Conservation (phyloP, 768 basidiomycete species). For the Amanita phalloides region DNA sequence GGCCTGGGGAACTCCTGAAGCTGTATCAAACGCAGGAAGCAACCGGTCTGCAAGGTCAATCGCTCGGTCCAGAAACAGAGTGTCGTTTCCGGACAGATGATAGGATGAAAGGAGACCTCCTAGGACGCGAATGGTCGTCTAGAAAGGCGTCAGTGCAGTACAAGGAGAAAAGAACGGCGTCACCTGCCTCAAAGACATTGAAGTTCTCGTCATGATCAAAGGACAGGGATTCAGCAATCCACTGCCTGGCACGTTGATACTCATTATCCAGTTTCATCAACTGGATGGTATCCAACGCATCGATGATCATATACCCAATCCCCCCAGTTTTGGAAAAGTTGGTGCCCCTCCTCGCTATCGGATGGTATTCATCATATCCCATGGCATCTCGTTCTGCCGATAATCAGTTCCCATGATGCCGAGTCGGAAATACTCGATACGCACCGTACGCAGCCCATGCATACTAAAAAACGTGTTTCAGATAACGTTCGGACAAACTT, state of each 20-base stretch:
- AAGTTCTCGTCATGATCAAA: slow-evolving; percentile 78
- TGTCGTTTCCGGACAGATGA: slow-evolving; percentile 65
- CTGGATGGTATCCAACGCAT: slow-evolving; percentile 83
- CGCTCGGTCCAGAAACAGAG: slow-evolving; percentile 67
- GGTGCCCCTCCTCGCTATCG: slow-evolving; percentile 60
- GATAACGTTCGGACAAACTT: background rate
- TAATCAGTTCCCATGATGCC: background rate
- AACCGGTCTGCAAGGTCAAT: slow-evolving; percentile 79
- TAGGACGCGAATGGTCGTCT: slow-evolving; percentile 90
- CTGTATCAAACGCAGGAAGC: slow-evolving; percentile 73
- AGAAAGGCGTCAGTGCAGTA: background rate
- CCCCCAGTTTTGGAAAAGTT: slow-evolving; percentile 73
- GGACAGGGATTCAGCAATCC: slow-evolving; percentile 58
- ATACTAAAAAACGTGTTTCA: slow-evolving; percentile 35
- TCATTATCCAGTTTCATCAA: slow-evolving; percentile 80
- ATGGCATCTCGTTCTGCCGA: slow-evolving; percentile 78
- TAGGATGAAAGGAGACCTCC: slow-evolving; percentile 87
- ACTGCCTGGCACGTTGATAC: slow-evolving; percentile 67
- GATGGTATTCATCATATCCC: slow-evolving; percentile 90
- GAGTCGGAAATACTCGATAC: slow-evolving; percentile 8
- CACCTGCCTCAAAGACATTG: slow-evolving; percentile 81
- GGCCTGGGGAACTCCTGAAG: slow-evolving; percentile 69
- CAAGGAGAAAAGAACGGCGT: slow-evolving; percentile 38
- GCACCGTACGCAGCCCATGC: slow-evolving; percentile 83
- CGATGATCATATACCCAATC: slow-evolving; percentile 86